Evolutionary conservation across 805 yeast genomes (phyloP).

Genomic region (Groenewaldozyma tartarivorans): DNA sequence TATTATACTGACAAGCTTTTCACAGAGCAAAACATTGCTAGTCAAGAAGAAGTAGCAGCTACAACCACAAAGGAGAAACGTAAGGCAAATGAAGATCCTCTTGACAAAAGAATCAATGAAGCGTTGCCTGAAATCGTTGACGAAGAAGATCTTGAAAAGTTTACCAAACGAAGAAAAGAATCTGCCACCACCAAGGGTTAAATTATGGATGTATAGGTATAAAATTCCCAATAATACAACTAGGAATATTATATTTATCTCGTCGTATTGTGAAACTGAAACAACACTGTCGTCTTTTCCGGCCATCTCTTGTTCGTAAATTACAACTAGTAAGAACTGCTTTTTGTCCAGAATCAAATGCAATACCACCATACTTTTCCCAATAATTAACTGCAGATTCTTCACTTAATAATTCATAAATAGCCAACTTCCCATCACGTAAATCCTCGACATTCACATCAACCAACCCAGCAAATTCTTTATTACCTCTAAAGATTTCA

Average conservation of each 20-base stretch:
- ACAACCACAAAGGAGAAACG: constrained; percentile 53
- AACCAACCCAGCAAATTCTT: constrained; percentile 89
- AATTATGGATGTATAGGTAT: constrained; percentile 52
- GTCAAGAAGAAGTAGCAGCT: constrained; percentile 27
- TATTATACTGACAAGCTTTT: constrained; percentile 52
- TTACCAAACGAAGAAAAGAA: constrained; percentile 42
- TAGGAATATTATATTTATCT: constrained; percentile 88
- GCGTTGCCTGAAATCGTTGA: constrained; percentile 79
- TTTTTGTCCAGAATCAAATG: constrained; percentile 91
- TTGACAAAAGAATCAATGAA: constrained; percentile 54
- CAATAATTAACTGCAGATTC: constrained; percentile 94
- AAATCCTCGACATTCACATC: constrained; percentile 84
- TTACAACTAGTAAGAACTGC: constrained; percentile 91
- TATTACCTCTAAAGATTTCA: constrained; percentile 88
- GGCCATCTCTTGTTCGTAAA: constrained; percentile 71
- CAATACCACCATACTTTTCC: constrained; percentile 95
- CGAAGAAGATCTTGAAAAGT: constrained; percentile 52
- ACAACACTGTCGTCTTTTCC: constrained; percentile 75
- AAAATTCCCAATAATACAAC: constrained; percentile 92
- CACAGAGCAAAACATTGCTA: constrained; percentile 40
- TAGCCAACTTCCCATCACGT: constrained; percentile 84
- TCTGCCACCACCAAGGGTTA: constrained; percentile 1
- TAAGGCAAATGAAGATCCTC: constrained; percentile 26
- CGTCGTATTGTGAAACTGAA: constrained; percentile 89
- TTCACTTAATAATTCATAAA: constrained; percentile 89